Base-by-base conservation (phyloP, 768 basidiomycete species). In the Lactarius hatsudake region DNA sequence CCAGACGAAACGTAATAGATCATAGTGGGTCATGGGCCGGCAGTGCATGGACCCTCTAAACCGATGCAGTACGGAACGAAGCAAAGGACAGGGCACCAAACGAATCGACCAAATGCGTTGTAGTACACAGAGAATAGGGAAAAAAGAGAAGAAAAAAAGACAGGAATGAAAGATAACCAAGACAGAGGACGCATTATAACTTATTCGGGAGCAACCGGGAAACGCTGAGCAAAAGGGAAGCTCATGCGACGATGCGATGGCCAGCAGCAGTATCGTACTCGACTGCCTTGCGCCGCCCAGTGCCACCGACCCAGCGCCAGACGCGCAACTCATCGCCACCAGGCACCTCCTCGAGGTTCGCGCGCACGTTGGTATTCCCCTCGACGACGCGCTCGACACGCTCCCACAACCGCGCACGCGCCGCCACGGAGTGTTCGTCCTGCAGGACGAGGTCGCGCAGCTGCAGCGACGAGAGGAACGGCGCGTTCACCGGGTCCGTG, bases 301-400 rank as follows among this genome's bases (percentile, higher is more conserved):
- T 58, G 63, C 78, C 78, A n/a, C 94, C 94, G 36, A 93, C 86
- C 94, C 94, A 96, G 65, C 89, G 80, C 94, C 94, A 96, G 64
- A 94, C 94, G 70, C 92, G 85, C 78, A 88, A 82, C 78, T 94
- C 93, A 76, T 96, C 93, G 13, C 94, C 94, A 71, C 89, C 89
- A 67, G 81, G 82, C 57, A 91, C 84, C 76, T 96, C 94, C 76
- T 91, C 91, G 61, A 93, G 79, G 75, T 90, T 91, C 36, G 86
- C 87, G 68, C 92, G 85, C 53, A 97, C 91, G 76, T 97, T 97
- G 36, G 92, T 85, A 79, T 97, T 97, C 63, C 87, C 86, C 77
- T 96, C 94, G 4, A 97, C 94, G 59, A 94, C 80, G 62, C 82
- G 84, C 75, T 93, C 92, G 59, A 97, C 94, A 70, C 84, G 82